Evolutionary conservation across 306 rosid species (phyloP).

Genomic region (Malus orientalis): DNA sequence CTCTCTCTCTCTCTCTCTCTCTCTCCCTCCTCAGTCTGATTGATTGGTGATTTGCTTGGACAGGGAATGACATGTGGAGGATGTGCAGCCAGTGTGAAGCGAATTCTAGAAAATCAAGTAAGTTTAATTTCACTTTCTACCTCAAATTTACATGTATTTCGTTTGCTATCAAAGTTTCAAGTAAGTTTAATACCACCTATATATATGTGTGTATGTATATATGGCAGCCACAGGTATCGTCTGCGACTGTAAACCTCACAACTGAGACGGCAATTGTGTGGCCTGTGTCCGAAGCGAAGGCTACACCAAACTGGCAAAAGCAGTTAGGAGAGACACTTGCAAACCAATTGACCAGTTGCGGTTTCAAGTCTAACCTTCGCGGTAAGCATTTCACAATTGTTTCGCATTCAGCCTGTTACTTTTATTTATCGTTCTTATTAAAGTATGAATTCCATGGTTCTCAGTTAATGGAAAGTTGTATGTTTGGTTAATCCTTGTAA

Average conservation of each 20-base stretch:
- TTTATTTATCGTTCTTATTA: not conserved
- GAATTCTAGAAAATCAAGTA: constrained; percentile 68
- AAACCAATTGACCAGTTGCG: constrained; percentile 69
- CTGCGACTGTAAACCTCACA: constrained; percentile 76
- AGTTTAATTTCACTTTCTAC: constrained; percentile 5
- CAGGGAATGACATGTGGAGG: constrained; percentile 72
- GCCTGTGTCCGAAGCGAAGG: constrained; percentile 54
- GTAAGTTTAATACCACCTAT: not conserved
- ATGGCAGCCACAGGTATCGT: constrained; percentile 76
- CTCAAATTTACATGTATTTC: not conserved
- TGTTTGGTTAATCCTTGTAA: not conserved
- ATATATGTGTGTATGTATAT: not conserved
- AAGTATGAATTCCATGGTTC: not conserved
- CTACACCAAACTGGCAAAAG: constrained; percentile 42
- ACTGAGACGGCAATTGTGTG: constrained; percentile 71
- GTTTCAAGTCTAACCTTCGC: constrained; percentile 62
- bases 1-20: not conserved
- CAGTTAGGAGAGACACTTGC: constrained; percentile 81
- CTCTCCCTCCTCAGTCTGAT: not conserved
- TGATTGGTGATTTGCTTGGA: not conserved
- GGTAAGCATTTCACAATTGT: constrained; percentile 39
- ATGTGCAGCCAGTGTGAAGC: constrained; percentile 72
- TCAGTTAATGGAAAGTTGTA: not conserved
- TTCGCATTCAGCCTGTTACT: not conserved
- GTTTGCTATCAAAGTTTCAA: not conserved